A percentile compares a stretch with the other conserved stretches of the same genome.
Conservation (phyloP, 371 early-diverging fungal species). For the Syncephalastrum racemosum region DNA sequence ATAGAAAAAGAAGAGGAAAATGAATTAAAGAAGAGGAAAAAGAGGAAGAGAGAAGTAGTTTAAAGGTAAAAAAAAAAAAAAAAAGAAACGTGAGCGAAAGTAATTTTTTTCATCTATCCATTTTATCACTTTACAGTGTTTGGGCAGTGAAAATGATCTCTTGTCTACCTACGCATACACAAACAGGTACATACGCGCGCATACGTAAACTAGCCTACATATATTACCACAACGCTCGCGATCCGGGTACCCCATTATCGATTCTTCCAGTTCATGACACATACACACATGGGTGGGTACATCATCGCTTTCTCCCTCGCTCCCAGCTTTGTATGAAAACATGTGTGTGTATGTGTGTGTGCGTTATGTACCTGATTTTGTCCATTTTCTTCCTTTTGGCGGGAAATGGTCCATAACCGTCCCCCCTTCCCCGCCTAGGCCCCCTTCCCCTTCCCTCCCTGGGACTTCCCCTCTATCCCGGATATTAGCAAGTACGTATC, state of each 20-base stretch:
- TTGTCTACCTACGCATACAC: conserved; percentile 9
- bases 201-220: conserved; percentile 15
- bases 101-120: conserved; percentile 38
- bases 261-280: conserved; percentile 1
- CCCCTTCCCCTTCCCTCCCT: conserved; percentile 5
- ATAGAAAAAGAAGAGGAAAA: conserved; percentile 14
- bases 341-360: neutral
- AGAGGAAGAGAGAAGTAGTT: conserved; percentile 18
- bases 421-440: conserved; percentile 1
- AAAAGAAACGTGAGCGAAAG: conserved; percentile 21
- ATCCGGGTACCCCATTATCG: neutral
- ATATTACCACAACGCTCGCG: conserved; percentile 9
- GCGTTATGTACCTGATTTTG: neutral
- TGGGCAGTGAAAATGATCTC: conserved; percentile 6
- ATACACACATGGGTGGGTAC: neutral
- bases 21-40: conserved; percentile 15
- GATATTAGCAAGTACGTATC: neutral
- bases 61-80: conserved; percentile 7
- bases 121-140: conserved; percentile 17
- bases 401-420: conserved; percentile 6
- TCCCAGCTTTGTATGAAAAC: neutral
- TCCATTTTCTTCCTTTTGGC: conserved; percentile 10
- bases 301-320: neutral
- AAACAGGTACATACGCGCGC: conserved; percentile 3
- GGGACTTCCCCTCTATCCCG: conserved; percentile 1